Evolutionary conservation across 2,329 filamentous ascomycete genomes (phyloP), one percentile per base, ranked within the genome.

Genomic region (Trichothecium roseum): DNA sequence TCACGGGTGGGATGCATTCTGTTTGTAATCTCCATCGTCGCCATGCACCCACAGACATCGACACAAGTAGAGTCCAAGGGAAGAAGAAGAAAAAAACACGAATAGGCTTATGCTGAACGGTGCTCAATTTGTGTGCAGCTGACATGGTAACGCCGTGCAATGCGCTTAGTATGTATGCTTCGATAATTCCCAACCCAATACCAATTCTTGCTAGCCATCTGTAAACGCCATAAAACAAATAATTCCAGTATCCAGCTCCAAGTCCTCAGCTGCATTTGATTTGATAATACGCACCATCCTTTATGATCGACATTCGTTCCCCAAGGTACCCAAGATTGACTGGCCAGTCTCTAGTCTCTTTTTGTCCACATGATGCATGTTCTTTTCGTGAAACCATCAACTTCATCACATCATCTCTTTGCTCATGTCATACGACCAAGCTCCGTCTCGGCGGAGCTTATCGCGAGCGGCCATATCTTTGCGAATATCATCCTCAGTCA

Each of bases 401-500:
- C 4, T 16, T 28, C n/a, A 9, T 53, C 48, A 69, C 38, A 57
- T 50, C 57, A 64, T 57, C 17, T 68, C 65, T 45, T 57, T 59
- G 44, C 67, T 64, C 49, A 73, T 59, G 45, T 74, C 73, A 54
- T 83, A 89, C 32, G 74, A 78, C 88, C 88, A 95, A 1, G 84
- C 86, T 4, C 88, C 88, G 45, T 94, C 84, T 42, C 81, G 69
- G 35, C 83, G 74, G 53, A 95, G 69, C 52, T 79, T 75, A 57
- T 93, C 84, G 42, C 88, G 72, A 38, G 82, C 83, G 41, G 83
- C 80, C 47, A 83, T 63, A 60, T 95, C 88, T 52, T 76, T 82
- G 36, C 74, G 66, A 50, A 93, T 84, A 52, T 95, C 88, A 40
- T 93, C 88, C 45, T 88, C 81, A 0, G 88, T 95, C 47, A 98